Conservation (phyloP, 345 rosid species). For the Eucalyptus curtisii region DNA sequence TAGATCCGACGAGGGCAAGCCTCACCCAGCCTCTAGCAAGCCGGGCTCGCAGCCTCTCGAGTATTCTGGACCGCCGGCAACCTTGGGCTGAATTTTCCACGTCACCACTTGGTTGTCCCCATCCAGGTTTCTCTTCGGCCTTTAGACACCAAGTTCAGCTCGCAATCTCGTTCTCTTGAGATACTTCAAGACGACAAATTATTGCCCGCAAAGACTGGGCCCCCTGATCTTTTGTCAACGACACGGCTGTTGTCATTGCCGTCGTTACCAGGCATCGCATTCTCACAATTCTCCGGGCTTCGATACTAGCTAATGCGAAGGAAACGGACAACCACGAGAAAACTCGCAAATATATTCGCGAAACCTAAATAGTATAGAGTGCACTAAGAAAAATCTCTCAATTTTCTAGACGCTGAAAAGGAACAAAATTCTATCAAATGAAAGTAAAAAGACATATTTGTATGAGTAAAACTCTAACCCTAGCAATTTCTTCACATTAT, state of each 20-base stretch:
- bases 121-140: not conserved
- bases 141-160: not conserved
- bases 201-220: not conserved
- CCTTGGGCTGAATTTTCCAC: not conserved
- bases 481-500: not conserved
- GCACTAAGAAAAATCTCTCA: not conserved
- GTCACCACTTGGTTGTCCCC: not conserved
- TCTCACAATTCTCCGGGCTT: not conserved
- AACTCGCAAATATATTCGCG: not conserved
- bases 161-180: not conserved
- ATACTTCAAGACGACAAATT: not conserved
- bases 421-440: not conserved
- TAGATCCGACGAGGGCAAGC: too few species aligned
- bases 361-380: not conserved
- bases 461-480: not conserved
- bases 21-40: accelerated
- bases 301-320: not conserved
- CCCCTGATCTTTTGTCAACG: not conserved
- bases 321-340: not conserved
- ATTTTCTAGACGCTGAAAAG: not conserved
- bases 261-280: not conserved
- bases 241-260: not conserved
- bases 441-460: not conserved
- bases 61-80: not conserved
- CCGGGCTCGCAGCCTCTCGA: accelerated